Percentiles rank a stretch among this genome's conserved stretches.
These are phyloP conservation scores for Cryptococcus sp. DNA, from an alignment of 1,284 basidiomycete genomes.

Conservation along the genomic window DNA sequence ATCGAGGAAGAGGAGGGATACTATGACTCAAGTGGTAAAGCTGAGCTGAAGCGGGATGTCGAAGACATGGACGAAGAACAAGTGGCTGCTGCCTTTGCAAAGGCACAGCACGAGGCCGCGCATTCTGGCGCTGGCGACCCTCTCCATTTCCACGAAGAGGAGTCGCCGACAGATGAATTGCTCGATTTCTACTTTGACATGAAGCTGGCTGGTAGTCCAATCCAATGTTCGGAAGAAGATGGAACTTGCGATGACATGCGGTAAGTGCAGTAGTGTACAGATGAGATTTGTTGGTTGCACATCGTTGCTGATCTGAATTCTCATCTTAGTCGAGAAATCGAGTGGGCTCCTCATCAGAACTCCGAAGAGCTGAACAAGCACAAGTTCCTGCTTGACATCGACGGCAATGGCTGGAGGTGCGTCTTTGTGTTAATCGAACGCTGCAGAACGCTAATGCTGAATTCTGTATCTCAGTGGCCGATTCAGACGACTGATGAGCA, in stretches of 20 bases:
- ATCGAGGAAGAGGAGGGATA: slow-evolving; percentile 1
- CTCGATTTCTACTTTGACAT: slow-evolving; percentile 47
- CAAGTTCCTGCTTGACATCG: slow-evolving; percentile 56
- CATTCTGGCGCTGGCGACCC: slow-evolving; percentile 4
- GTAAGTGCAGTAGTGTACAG: slow-evolving; percentile 26
- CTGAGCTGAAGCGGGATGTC: neutral
- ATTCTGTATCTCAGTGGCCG: slow-evolving; percentile 27
- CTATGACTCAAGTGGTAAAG: neutral
- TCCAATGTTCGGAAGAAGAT: slow-evolving; percentile 48
- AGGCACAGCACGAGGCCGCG: neutral
- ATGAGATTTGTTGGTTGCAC: neutral
- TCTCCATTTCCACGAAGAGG: slow-evolving; percentile 26
- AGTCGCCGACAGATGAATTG: slow-evolving; percentile 15
- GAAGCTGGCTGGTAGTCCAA: slow-evolving; percentile 42
- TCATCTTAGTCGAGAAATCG: slow-evolving; percentile 35
- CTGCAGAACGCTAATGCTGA: neutral
- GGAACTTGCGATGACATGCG: slow-evolving; percentile 46
- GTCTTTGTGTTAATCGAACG: slow-evolving; percentile 1
- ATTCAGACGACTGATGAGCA: slow-evolving; percentile 52
- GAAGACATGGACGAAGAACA: neutral
- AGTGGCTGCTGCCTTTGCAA: neutral
- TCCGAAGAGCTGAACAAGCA: slow-evolving; percentile 42
- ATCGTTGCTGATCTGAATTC: neutral
- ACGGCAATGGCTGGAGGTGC: slow-evolving; percentile 55
- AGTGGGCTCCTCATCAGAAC: slow-evolving; percentile 38